phyloP scores from a whole-genome alignment of 768 basidiomycete species.

The Lentinula lateritia region DNA sequence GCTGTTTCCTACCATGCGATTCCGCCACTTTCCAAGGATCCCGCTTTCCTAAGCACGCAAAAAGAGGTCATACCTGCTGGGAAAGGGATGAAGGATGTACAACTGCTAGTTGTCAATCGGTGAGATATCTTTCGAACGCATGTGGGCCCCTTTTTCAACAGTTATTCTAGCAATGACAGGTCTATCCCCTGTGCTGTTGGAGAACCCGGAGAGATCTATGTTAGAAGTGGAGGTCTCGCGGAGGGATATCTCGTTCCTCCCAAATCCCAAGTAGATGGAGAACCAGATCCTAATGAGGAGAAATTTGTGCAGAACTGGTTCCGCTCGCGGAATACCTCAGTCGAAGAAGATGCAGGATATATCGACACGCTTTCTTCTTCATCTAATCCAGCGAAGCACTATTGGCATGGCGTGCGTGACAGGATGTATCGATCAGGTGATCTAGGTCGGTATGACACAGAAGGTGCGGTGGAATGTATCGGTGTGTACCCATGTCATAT shows the following conservation, averaged over 20 bases:
- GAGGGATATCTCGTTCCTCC: constrained; percentile 88
- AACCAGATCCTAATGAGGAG: constrained; percentile 72
- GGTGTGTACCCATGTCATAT: neutral
- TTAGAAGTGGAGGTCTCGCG: constrained; percentile 90
- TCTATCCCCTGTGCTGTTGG: constrained; percentile 87
- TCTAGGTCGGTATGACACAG: constrained; percentile 87
- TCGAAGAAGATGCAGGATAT: neutral
- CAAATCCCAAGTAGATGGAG: constrained; percentile 69
- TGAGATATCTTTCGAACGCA: neutral
- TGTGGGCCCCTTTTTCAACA: neutral
- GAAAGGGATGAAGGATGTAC: constrained; percentile 95
- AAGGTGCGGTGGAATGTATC: constrained; percentile 90
- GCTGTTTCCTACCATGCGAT: constrained; percentile 97
- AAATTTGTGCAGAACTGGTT: constrained; percentile 99
- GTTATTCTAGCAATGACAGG: constrained; percentile 53
- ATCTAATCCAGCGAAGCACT: constrained; percentile 65
- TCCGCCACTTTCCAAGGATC: constrained; percentile 72
- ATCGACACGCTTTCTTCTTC: constrained; percentile 22
- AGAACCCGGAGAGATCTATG: constrained; percentile 98
- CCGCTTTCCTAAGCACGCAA: constrained; percentile 87
- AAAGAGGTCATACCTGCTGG: constrained; percentile 99
- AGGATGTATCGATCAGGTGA: constrained; percentile 98
- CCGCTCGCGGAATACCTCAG: constrained; percentile 19
- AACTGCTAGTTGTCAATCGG: constrained; percentile 89
- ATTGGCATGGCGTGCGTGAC: constrained; percentile 96